phyloP scores from a whole-genome alignment of 83 land plant genomes.

The Thuja plicata region DNA sequence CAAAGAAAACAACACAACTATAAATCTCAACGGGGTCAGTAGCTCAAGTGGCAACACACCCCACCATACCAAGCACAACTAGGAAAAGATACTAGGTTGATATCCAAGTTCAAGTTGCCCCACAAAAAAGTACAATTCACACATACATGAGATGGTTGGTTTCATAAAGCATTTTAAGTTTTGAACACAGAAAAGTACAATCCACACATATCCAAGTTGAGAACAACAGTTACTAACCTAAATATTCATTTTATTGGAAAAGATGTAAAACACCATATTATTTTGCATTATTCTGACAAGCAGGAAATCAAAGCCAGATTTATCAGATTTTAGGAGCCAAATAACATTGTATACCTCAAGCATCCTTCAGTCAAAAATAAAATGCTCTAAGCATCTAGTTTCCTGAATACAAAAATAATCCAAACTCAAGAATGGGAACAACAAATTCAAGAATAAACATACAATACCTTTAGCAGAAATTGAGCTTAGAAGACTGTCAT shows the following conservation, averaged over 20 bases:
- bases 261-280: neutral
- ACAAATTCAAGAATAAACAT: neutral
- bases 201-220: neutral
- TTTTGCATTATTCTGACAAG: neutral
- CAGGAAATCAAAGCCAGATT: neutral
- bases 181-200: no score
- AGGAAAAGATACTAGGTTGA: neutral
- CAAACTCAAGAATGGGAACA: neutral
- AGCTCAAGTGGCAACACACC: neutral
- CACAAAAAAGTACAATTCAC: neutral
- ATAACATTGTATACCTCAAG: neutral
- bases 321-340: neutral
- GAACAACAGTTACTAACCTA: neutral
- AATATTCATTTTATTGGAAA: neutral
- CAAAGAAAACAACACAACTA: neutral
- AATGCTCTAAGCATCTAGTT: neutral
- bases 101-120: neutral
- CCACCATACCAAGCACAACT: neutral
- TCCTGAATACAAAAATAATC: neutral
- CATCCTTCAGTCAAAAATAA: neutral
- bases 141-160: neutral
- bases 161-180: neutral
- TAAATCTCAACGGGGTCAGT: neutral
- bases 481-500: conserved; percentile 39
- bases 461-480: conserved; percentile 43